phyloP scores from a whole-genome alignment of 148 eudicot genomes.

The Persicaria tinctoria region DNA sequence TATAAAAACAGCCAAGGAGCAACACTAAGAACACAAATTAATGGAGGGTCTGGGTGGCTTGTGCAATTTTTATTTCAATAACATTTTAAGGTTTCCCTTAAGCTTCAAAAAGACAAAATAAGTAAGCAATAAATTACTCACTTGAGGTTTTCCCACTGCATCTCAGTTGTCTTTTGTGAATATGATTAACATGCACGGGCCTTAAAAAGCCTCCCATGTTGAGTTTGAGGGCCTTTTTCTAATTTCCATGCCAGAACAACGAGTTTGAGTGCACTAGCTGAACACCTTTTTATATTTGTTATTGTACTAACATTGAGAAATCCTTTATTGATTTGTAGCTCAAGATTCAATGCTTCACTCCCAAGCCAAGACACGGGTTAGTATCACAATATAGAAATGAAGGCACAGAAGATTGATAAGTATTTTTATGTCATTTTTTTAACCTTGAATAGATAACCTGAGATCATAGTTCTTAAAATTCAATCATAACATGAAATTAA shows the following conservation, averaged over 20 bases:
- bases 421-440: too few species aligned
- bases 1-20: too few species aligned
- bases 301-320: not conserved
- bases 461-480: too few species aligned
- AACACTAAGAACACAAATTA: too few species aligned
- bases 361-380: conserved; percentile 47
- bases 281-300: not conserved
- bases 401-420: too few species aligned
- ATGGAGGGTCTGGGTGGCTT: not conserved
- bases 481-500: too few species aligned
- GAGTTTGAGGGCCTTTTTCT: not conserved
- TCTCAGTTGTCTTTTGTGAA: not conserved
- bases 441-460: too few species aligned
- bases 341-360: conserved; percentile 61
- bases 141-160: not conserved
- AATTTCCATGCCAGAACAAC: not conserved
- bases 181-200: not conserved
- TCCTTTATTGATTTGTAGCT: conserved; percentile 31
- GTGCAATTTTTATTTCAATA: not conserved
- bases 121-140: too few species aligned
- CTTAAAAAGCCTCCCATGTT: not conserved
- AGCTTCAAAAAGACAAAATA: not conserved
- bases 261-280: not conserved
- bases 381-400: conserved; percentile 3
- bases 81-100: not conserved